These are phyloP conservation scores for Fusarium secorum DNA, from an alignment of 2,329 filamentous ascomycete genomes.

Conservation along the genomic window DNA sequence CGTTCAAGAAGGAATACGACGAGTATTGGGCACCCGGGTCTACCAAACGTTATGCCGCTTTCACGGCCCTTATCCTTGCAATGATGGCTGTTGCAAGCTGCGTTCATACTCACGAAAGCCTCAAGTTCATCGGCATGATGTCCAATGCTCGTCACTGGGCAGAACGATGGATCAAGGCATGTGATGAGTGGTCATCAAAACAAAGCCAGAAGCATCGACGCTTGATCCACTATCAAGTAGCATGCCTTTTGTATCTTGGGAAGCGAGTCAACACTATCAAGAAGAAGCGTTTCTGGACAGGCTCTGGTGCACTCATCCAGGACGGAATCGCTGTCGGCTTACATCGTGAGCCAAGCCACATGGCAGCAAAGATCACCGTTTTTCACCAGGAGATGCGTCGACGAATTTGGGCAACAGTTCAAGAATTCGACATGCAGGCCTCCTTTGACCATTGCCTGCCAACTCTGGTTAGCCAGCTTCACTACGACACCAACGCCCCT, in stretches of 20 bases:
- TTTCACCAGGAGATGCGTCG: conserved; percentile 70
- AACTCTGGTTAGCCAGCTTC: conserved; percentile 63
- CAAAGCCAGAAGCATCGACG: conserved; percentile 69
- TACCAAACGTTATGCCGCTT: conserved; percentile 57
- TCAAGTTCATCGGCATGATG: conserved; percentile 66
- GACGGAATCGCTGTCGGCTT: conserved; percentile 66
- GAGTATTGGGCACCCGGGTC: conserved; percentile 60
- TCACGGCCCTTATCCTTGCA: conserved; percentile 65
- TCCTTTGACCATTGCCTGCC: conserved; percentile 68
- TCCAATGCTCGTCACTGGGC: conserved; percentile 64
- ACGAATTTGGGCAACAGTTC: conserved; percentile 67
- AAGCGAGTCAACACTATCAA: conserved; percentile 70
- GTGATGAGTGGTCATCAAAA: conserved; percentile 60
- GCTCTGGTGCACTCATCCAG: conserved; percentile 63
- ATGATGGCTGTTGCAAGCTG: conserved; percentile 69
- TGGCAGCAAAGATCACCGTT: conserved; percentile 62
- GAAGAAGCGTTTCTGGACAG: conserved; percentile 71
- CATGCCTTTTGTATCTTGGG: conserved; percentile 66
- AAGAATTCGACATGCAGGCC: conserved; percentile 69
- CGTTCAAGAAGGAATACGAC: conserved; percentile 63
- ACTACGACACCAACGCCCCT: conserved; percentile 63
- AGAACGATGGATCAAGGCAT: conserved; percentile 64
- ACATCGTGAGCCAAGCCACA: conserved; percentile 65
- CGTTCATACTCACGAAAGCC: conserved; percentile 59
- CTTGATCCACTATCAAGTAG: conserved; percentile 68